phyloP scores from a whole-genome alignment of 208 protist species.

The Trypanosoma brucei region DNA sequence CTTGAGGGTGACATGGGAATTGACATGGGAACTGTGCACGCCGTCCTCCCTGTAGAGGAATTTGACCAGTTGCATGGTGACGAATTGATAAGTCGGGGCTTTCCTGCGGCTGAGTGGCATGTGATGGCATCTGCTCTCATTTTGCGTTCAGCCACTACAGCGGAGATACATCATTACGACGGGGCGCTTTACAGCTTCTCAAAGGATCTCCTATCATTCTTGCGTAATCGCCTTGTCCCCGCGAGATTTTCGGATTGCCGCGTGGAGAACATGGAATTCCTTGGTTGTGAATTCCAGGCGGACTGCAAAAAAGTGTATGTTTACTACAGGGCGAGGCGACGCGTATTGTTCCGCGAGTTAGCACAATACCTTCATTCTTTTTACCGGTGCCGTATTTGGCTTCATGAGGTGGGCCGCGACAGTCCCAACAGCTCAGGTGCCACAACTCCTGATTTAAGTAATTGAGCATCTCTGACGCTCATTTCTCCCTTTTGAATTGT shows the following conservation, averaged over 20 bases:
- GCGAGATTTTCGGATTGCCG: slow-evolving; percentile 40
- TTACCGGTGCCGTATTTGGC: slow-evolving; percentile 78
- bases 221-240: slow-evolving; percentile 15
- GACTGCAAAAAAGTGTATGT: slow-evolving; percentile 78
- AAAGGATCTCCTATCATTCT: slow-evolving; percentile 18
- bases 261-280: slow-evolving; percentile 60
- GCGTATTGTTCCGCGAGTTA: slow-evolving; percentile 65
- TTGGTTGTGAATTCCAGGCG: slow-evolving; percentile 73
- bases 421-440: slow-evolving; percentile 1
- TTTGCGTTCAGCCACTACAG: slow-evolving; percentile 14
- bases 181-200: slow-evolving; percentile 12
- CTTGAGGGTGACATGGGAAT: slow-evolving; percentile 76
- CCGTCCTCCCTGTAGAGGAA: slow-evolving; percentile 27
- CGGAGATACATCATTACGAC: slow-evolving; percentile 15
- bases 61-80: slow-evolving; percentile 26
- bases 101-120: slow-evolving; percentile 22
- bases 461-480: background rate
- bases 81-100: slow-evolving; percentile 15
- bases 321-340: slow-evolving; percentile 39
- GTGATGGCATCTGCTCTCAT: slow-evolving; percentile 24
- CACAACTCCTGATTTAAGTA: slow-evolving; percentile 12
- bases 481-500: slow-evolving; percentile 2
- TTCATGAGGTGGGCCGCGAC: slow-evolving; percentile 36
- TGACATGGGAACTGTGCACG: slow-evolving; percentile 43
- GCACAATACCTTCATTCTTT: slow-evolving; percentile 67